Evolutionary conservation across 2,329 filamentous ascomycete species (phyloP).

Genomic region (Chaetomium globosum): DNA sequence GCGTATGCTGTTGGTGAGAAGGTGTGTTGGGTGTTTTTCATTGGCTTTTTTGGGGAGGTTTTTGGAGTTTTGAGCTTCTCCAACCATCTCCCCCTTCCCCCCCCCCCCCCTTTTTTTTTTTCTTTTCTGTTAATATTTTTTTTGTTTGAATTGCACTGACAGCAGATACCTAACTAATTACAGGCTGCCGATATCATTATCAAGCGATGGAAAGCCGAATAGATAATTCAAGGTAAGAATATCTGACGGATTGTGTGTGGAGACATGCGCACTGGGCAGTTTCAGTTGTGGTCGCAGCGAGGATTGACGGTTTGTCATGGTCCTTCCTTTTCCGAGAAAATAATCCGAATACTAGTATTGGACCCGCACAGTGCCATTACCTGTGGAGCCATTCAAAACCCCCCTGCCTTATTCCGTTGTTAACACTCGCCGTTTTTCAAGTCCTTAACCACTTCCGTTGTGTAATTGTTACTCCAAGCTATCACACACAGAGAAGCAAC

Average conservation of each 20-base stretch:
- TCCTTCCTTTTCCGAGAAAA: neutral
- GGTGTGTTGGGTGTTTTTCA: slow-evolving; percentile 11
- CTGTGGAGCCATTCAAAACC: neutral
- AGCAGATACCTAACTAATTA: no score
- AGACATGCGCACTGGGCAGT: no score
- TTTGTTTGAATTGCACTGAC: slow-evolving; percentile 4
- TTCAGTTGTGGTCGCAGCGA: no score
- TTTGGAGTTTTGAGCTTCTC: no score
- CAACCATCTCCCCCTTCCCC: neutral
- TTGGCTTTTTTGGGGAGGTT: neutral
- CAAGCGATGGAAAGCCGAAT: slow-evolving; percentile 13
- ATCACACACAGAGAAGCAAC: slow-evolving; percentile 9
- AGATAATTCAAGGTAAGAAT: neutral
- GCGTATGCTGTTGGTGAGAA: slow-evolving; percentile 35
- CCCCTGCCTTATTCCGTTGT: no score
- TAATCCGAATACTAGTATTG: slow-evolving; percentile 3
- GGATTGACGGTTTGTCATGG: no score
- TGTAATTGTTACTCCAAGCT: neutral
- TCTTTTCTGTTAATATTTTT: neutral
- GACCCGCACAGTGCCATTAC: slow-evolving; percentile 2
- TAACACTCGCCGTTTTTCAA: slow-evolving; percentile 1
- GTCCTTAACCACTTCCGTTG: neutral
- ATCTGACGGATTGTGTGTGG: no score
- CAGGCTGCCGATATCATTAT: slow-evolving; percentile 30
- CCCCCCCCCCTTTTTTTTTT: neutral